A percentile compares a stretch with the other conserved stretches of the same genome.
phyloP scores from a whole-genome alignment of 306 rosid species.

The Alnus rubra region DNA sequence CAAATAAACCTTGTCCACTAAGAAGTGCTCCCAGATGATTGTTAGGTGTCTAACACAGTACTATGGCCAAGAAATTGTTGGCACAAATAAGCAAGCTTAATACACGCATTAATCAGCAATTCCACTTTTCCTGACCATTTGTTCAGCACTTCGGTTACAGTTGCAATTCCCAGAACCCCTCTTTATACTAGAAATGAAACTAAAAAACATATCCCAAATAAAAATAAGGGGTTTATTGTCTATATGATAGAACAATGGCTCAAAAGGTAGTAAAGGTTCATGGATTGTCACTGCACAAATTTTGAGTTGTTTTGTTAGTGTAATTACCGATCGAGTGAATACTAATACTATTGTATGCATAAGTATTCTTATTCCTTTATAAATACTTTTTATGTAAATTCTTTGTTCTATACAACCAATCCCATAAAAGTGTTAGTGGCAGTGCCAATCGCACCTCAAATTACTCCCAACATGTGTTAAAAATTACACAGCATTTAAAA shows the following conservation, averaged over 20 bases:
- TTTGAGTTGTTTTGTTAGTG: background rate
- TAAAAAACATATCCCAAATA: no score
- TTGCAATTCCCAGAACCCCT: background rate
- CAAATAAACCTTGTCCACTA: no score
- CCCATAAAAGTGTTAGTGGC: background rate
- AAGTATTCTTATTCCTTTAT: background rate
- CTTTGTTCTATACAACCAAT: background rate
- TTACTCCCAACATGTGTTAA: background rate
- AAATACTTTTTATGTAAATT: background rate
- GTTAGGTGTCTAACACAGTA: no score
- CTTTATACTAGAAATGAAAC: background rate
- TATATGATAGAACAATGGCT: background rate
- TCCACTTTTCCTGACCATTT: no score
- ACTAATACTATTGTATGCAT: background rate
- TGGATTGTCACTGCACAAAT: background rate
- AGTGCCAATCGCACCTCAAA: background rate
- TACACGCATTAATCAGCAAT: no score
- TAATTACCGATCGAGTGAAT: background rate
- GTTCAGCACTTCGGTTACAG: no score
- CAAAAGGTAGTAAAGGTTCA: background rate
- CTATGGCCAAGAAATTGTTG: no score
- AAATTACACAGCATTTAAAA: background rate
- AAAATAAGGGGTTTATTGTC: no score
- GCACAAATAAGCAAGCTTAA: no score
- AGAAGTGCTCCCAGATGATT: no score